Evolutionary conservation across 805 yeast genomes (phyloP).

Genomic region (Helenozyma baotianmanensis): DNA sequence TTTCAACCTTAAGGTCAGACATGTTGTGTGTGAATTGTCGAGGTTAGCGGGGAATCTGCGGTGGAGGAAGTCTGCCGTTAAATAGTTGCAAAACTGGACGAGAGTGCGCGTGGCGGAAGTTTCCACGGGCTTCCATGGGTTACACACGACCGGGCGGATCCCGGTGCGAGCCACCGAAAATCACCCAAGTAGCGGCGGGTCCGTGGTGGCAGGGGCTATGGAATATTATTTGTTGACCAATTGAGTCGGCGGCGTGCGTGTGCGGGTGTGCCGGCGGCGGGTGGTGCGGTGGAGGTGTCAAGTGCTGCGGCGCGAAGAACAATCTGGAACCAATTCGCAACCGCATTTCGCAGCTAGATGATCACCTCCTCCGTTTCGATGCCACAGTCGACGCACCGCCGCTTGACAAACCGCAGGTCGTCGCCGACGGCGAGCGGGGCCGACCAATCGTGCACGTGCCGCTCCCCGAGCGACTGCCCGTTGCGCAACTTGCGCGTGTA

Average conservation of each 20-base stretch:
- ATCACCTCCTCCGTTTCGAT: constrained; percentile 76
- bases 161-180: neutral
- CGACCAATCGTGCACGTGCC: constrained; percentile 76
- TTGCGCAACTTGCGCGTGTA: constrained; percentile 66
- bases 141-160: neutral
- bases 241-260: too few species aligned
- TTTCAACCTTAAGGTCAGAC: constrained; percentile 60
- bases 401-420: constrained; percentile 35
- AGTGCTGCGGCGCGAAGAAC: too few species aligned
- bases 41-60: neutral
- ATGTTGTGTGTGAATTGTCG: constrained; percentile 20
- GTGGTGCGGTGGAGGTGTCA: too few species aligned
- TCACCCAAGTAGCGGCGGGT: neutral
- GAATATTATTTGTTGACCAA: too few species aligned
- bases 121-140: constrained; percentile 30
- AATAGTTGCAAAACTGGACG: constrained; percentile 10
- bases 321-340: too few species aligned
- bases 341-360: too few species aligned
- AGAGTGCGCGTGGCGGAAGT: constrained; percentile 16
- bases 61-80: constrained; percentile 2
- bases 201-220: too few species aligned
- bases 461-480: constrained; percentile 47
- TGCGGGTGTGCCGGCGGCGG: too few species aligned
- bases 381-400: constrained; percentile 79
- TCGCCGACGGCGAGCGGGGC: constrained; percentile 45